Evolutionary conservation across 352 stramenopile genomes (phyloP), one percentile per base, ranked within the genome.

Genomic region (Globisporangium ultimum): DNA sequence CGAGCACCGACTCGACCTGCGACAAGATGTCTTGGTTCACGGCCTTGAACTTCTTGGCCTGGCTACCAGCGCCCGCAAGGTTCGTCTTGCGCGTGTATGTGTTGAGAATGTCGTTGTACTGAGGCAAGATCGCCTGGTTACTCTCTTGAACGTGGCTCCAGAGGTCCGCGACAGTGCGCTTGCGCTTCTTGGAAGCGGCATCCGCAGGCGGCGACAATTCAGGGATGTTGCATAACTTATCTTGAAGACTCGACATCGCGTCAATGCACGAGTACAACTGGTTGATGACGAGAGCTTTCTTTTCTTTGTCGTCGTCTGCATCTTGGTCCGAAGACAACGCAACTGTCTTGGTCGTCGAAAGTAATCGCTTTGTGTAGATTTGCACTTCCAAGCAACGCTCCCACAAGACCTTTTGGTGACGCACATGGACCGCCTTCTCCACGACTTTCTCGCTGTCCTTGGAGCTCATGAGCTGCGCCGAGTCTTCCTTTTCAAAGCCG

Each of bases 31-130:
- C 83, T 55, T 95, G 87, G 68, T 95, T 93, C 57, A 95, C 84
- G 45, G 81, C 83, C 63, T 93, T 92, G 70, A 95, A 95, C 67
- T 94, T 94, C 61, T 91, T 95, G 14, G 67, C 70, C 55, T 92
- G 81, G 36, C 36, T 87, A 22, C 78, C 80, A 6, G 28, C 28
- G 12, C 73, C 79, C 1, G 73, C 63, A 21, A 93, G 55, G 54
- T 84, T 82, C 38, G 81, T 93, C 74, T 88, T 87, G 66, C 80
- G 78, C 40, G 80, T 78, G 63, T 80, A 84, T 62, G 78, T 80
- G 74, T 89, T 93, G 52, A 95, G 79, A 47, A 95, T 87, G 28
- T 84, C 74, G 57, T 84, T 89, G 71, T 93, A 95, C 60, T 90
- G 80, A 20, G 82, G 80, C 48, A 93, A 62, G 48, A 80, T 66